A percentile compares a stretch with the other conserved stretches of the same genome.
Conservation (phyloP, 2,329 filamentous ascomycete genomes). For the Cyanodermella asteris region DNA sequence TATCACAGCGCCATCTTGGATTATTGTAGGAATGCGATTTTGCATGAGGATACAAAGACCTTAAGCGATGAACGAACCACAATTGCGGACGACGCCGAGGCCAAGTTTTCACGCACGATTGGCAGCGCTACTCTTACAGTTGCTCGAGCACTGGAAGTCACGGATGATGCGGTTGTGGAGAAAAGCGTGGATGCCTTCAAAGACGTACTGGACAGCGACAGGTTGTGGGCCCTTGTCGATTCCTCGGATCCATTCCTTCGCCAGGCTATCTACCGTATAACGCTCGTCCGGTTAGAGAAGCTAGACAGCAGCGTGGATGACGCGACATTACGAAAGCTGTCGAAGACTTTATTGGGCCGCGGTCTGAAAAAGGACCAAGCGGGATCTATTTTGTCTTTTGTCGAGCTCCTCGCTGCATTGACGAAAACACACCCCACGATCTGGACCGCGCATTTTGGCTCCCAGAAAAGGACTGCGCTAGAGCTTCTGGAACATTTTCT, state of each 20-base stretch:
- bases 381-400: too few relatives aligned
- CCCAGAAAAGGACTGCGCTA: too few relatives aligned
- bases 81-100: constrained; percentile 61
- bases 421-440: too few relatives aligned
- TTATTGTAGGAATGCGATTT: constrained; percentile 57
- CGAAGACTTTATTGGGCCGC: too few relatives aligned
- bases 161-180: constrained; percentile 28
- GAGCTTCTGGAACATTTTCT: too few relatives aligned
- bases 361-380: too few relatives aligned
- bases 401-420: too few relatives aligned
- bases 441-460: too few relatives aligned
- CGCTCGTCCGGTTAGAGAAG: too few relatives aligned
- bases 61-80: constrained; percentile 78
- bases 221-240: constrained; percentile 36
- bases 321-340: too few relatives aligned
- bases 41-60: constrained; percentile 55
- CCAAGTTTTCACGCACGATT: constrained; percentile 68
- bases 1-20: constrained; percentile 65
- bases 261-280: constrained; percentile 34
- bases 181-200: constrained; percentile 42
- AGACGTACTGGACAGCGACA: constrained; percentile 39
- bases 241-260: constrained; percentile 36
- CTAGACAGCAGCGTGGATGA: too few relatives aligned
- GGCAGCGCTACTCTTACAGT: constrained; percentile 34
- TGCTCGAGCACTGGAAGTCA: constrained; percentile 32